These are phyloP conservation scores for Colletotrichum sp. DNA, from an alignment of 2,329 filamentous ascomycete species.

Conservation along the genomic window DNA sequence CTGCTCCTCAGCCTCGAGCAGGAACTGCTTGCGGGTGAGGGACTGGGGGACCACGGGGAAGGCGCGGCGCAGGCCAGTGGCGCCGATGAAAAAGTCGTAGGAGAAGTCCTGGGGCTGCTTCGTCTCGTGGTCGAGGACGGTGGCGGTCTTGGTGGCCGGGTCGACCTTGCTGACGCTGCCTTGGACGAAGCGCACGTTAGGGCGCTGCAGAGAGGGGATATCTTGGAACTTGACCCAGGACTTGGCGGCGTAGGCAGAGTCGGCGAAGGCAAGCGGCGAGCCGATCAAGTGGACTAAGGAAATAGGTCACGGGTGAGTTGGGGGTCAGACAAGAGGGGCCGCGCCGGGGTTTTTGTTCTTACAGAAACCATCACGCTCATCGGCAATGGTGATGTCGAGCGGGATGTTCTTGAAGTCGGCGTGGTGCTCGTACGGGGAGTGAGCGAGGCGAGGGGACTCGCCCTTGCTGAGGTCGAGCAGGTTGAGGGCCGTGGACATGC, in stretches of 20 bases:
- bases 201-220: constrained; percentile 68
- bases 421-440: constrained; percentile 42
- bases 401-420: constrained; percentile 52
- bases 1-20: constrained; percentile 66
- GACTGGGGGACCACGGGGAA: constrained; percentile 78
- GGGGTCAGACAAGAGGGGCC: background rate
- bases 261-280: constrained; percentile 73
- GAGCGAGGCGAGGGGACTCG: constrained; percentile 50
- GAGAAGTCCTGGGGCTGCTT: constrained; percentile 45
- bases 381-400: constrained; percentile 75
- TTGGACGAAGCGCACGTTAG: constrained; percentile 68
- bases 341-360: constrained; percentile 35
- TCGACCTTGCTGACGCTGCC: constrained; percentile 69
- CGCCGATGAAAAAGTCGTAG: constrained; percentile 80
- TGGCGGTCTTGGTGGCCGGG: constrained; percentile 61
- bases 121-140: constrained; percentile 54
- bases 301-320: background rate
- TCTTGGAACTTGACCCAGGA: constrained; percentile 75
- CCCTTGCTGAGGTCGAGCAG: constrained; percentile 70
- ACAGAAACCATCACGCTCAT: constrained; percentile 87
- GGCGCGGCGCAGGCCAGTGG: constrained; percentile 71
- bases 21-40: constrained; percentile 64
- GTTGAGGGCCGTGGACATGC: constrained; percentile 70
- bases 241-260: constrained; percentile 65
- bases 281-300: constrained; percentile 75